phyloP scores from a whole-genome alignment of 2,329 filamentous ascomycete genomes.

The Neoarthrinium moseri region DNA sequence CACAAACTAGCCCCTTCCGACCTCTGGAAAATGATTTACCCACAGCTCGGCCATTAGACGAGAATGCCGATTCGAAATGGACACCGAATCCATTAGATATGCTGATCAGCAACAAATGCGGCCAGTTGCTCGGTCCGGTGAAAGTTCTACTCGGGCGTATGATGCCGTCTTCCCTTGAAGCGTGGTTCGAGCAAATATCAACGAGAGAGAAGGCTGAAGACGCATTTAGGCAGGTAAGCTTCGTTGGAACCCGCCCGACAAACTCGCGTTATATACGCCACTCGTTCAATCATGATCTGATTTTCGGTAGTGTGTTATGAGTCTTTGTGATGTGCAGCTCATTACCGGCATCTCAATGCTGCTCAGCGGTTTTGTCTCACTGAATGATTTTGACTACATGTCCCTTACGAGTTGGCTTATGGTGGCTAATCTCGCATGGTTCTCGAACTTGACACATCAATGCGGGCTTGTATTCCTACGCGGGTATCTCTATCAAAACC shows the following conservation, averaged over 20 bases:
- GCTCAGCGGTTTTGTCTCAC: constrained; percentile 2
- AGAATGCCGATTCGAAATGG: not conserved
- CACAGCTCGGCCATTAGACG: not conserved
- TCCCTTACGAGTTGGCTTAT: constrained; percentile 5
- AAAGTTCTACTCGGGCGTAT: not conserved
- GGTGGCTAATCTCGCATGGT: constrained; percentile 10
- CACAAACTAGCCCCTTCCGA: not conserved
- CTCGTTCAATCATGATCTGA: not conserved
- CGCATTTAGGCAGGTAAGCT: constrained; percentile 5
- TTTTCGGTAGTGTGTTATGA: not conserved
- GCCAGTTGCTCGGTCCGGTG: not conserved
- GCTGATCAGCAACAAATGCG: not conserved
- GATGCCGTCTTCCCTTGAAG: not conserved
- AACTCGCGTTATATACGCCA: too few relatives aligned
- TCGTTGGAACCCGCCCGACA: not conserved
- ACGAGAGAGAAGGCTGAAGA: constrained; percentile 3
- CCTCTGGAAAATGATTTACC: too few relatives aligned
- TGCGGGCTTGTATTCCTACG: constrained; percentile 8
- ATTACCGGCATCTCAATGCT: constrained; percentile 7
- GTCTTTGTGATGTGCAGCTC: constrained; percentile 5
- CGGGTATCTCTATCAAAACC: constrained; percentile 6
- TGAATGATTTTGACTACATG: constrained; percentile 1
- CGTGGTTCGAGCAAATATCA: not conserved
- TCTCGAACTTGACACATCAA: constrained; percentile 10
- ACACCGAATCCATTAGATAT: not conserved